These are phyloP conservation scores for Wickerhamomyces tratensis DNA, from an alignment of 805 yeast species.

Conservation along the genomic window DNA sequence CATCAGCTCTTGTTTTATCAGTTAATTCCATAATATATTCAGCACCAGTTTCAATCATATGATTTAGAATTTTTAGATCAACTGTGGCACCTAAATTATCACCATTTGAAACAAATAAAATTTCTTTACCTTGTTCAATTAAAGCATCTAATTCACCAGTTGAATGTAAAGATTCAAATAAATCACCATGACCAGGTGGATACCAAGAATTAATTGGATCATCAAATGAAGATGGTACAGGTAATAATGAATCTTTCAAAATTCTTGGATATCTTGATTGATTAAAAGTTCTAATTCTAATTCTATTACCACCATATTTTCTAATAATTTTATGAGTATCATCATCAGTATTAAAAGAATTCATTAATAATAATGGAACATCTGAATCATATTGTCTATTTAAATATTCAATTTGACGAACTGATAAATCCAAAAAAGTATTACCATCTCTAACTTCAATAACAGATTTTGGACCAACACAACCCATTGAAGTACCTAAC, in stretches of 20 bases:
- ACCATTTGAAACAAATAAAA: slow-evolving; percentile 93
- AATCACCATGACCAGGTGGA: slow-evolving; percentile 99
- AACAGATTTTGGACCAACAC: slow-evolving; percentile 97
- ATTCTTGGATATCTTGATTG: slow-evolving; percentile 98
- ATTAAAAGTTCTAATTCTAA: slow-evolving; percentile 90
- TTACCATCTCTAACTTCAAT: slow-evolving; percentile 99
- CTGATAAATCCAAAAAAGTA: slow-evolving; percentile 90
- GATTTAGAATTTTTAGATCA: slow-evolving; percentile 79
- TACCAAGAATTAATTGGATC: slow-evolving; percentile 87
- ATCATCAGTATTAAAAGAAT: slow-evolving; percentile 94
- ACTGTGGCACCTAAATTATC: slow-evolving; percentile 99
- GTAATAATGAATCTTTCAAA: slow-evolving; percentile 88
- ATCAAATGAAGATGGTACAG: slow-evolving; percentile 73
- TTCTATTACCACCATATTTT: slow-evolving; percentile 94
- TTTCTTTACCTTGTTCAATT: slow-evolving; percentile 88
- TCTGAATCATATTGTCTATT: slow-evolving; percentile 86
- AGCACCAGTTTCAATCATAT: slow-evolving; percentile 84
- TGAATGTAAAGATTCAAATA: slow-evolving; percentile 80
- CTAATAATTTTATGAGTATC: slow-evolving; percentile 94
- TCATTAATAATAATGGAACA: slow-evolving; percentile 95
- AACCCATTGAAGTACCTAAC: slow-evolving; percentile 98
- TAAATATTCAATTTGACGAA: slow-evolving; percentile 92
- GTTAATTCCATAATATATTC: slow-evolving; percentile 98
- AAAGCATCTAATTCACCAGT: slow-evolving; percentile 90
- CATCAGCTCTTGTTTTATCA: slow-evolving; percentile 98